Base-by-base conservation (phyloP, 1,284 basidiomycete genomes). In the Marasmius fiardii region DNA sequence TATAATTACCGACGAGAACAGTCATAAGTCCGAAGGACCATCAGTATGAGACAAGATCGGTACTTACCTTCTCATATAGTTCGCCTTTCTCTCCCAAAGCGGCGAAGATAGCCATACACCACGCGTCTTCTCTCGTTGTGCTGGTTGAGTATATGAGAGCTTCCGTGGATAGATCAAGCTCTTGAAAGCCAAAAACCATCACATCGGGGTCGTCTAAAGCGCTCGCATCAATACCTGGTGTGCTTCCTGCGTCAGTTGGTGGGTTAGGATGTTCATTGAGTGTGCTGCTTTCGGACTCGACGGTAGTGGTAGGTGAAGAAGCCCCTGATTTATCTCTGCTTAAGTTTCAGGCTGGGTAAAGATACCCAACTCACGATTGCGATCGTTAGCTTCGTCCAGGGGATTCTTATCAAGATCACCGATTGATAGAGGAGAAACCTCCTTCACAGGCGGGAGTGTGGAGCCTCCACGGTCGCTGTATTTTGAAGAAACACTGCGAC, bases 91-190 rank as follows among this genome's bases (percentile, higher is more conserved):
- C 85, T n/a, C 88, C 89, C 8, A 92, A 71, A 14, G 79, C 80
- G 39, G 85, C 85, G 60, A 87, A 78, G 5, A 83, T 71, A 3
- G 88, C 85, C 16, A 71, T 64, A 44, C 74, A 74, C 89, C 89
- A 92, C 0, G 83, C 79, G 39, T 89, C 86, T 64, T 90, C 89
- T 59, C 80, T 78, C 5, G 72, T 61, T 0, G 82, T 82, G 43
- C 78, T 81, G 0, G 81, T 78, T 0, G 83, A 76, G 59, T 89
- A 89, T 0, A 92, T 65, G 52, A 91, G 71, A 7, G 89, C 87
- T 66, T 88, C 88, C 0, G 88, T 76, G 0, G 88, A 90, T 1
- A 85, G 73, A 65, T 92, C 89, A 2, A 91, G 70, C 64, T 92
- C 89, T 67, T 92, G 89, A 61, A 92, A 90, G 1, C 80, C 87